Percentiles rank a stretch among this genome's conserved stretches.
Conservation (phyloP, 2,329 filamentous ascomycete genomes). For the Cryphonectria nitschkei region DNA sequence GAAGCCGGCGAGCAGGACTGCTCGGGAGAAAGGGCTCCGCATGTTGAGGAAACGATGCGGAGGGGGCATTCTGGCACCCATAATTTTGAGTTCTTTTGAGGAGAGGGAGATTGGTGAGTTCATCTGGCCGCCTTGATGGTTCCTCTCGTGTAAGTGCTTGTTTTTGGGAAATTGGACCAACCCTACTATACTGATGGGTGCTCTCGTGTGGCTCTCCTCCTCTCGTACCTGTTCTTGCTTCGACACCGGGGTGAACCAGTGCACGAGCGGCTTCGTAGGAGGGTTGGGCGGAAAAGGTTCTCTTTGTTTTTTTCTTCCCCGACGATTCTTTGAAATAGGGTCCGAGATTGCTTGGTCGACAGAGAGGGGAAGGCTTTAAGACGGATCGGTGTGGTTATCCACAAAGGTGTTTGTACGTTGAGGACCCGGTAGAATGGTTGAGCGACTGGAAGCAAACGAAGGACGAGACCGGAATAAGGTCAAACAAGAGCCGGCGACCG, state of each 20-base stretch:
- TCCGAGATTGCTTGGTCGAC: background rate
- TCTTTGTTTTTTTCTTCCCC: background rate
- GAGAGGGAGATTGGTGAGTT: slow-evolving; percentile 28
- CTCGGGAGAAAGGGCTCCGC: slow-evolving; percentile 53
- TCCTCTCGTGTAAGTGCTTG: slow-evolving; percentile 11
- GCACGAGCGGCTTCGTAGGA: background rate
- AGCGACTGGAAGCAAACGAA: slow-evolving; percentile 12
- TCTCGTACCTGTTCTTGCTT: slow-evolving; percentile 15
- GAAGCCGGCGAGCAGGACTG: slow-evolving; percentile 47
- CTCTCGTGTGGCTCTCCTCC: slow-evolving; percentile 9
- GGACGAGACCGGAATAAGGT: background rate
- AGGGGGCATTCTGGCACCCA: slow-evolving; percentile 30
- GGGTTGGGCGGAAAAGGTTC: background rate
- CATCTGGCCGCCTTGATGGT: slow-evolving; percentile 26
- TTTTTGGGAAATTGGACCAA: slow-evolving; percentile 24
- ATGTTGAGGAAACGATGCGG: slow-evolving; percentile 50
- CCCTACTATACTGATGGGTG: slow-evolving; percentile 19
- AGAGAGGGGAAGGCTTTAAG: background rate
- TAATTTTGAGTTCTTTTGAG: slow-evolving; percentile 30
- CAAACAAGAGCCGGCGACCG: background rate
- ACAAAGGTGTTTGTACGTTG: background rate
- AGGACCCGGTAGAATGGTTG: background rate
- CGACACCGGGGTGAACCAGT: slow-evolving; percentile 13
- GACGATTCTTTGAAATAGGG: background rate
- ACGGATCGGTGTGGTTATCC: background rate